Conservation (phyloP, 2,329 filamentous ascomycete species). For the Penicillium italicum region DNA sequence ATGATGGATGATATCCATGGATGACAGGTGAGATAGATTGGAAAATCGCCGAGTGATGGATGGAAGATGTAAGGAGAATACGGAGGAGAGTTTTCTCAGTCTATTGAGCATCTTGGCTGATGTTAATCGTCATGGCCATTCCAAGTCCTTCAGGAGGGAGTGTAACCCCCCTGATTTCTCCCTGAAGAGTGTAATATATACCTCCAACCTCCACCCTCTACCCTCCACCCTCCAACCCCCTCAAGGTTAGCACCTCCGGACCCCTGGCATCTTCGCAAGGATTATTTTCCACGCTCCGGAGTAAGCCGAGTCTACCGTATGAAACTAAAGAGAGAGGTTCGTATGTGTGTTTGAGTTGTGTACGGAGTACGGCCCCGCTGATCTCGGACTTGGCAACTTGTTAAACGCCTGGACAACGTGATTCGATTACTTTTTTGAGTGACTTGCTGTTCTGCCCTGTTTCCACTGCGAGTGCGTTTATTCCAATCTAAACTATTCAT, state of each 20-base stretch:
- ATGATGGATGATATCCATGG: neutral
- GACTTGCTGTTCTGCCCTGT: neutral
- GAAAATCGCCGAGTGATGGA: neutral
- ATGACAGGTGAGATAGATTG: neutral
- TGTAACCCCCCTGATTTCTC: neutral
- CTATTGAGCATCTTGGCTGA: neutral
- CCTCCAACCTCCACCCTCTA: no score
- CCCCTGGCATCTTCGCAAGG: constrained; percentile 1
- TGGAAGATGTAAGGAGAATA: neutral
- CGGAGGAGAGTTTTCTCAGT: neutral
- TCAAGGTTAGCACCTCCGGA: neutral
- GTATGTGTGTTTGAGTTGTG: constrained; percentile 37
- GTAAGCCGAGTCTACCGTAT: neutral
- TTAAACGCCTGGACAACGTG: neutral
- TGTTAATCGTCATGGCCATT: neutral
- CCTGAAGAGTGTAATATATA: neutral
- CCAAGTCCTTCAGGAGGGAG: neutral
- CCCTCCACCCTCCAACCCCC: neutral
- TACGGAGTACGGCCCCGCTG: constrained; percentile 25
- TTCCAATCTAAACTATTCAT: neutral
- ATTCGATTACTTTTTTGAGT: neutral
- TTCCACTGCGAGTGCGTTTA: neutral
- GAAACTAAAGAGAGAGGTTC: constrained; percentile 16
- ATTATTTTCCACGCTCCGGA: neutral
- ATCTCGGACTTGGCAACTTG: constrained; percentile 23